Percentiles rank a stretch among this genome's conserved stretches.
Conservation (phyloP, 306 rosid species). For the Herpetospermum pedunculosum region DNA sequence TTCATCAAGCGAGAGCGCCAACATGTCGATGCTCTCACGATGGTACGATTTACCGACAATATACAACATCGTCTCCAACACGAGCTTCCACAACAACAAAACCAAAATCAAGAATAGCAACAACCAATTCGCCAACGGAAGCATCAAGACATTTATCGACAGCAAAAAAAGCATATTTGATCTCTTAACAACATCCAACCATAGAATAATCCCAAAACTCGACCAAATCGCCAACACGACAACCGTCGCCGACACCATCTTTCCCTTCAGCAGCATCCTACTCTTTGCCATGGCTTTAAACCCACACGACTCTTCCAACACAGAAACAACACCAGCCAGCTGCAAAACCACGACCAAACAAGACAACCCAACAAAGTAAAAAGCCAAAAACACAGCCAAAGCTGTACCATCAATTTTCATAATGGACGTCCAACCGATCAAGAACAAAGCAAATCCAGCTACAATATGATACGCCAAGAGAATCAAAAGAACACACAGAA, state of each 20-base stretch:
- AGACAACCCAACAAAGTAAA: slow-evolving; percentile 28
- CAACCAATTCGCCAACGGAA: slow-evolving; percentile 8
- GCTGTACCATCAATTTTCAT: not conserved
- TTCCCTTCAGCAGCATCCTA: slow-evolving; percentile 43
- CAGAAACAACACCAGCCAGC: slow-evolving; percentile 48
- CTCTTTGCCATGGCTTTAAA: slow-evolving; percentile 54
- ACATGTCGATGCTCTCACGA: slow-evolving; percentile 57
- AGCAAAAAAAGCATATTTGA: slow-evolving; percentile 12
- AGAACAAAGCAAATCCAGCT: slow-evolving; percentile 37
- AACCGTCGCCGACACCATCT: slow-evolving; percentile 20
- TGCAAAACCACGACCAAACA: slow-evolving; percentile 49
- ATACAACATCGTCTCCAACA: slow-evolving; percentile 51
- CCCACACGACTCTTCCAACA: slow-evolving; percentile 51
- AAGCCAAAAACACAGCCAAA: not conserved
- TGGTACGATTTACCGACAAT: slow-evolving; percentile 75
- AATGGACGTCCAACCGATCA: slow-evolving; percentile 34
- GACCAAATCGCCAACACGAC: slow-evolving; percentile 10
- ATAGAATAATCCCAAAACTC: not conserved
- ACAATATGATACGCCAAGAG: slow-evolving; percentile 11
- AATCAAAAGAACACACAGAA: slow-evolving; percentile 8
- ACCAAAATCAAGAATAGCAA: slow-evolving; percentile 22
- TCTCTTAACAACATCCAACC: not conserved
- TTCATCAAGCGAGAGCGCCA: slow-evolving; percentile 25
- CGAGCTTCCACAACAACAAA: slow-evolving; percentile 36
- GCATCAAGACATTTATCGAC: slow-evolving; percentile 19